phyloP scores from a whole-genome alignment of 768 basidiomycete genomes.

The Serendipita sp. region DNA sequence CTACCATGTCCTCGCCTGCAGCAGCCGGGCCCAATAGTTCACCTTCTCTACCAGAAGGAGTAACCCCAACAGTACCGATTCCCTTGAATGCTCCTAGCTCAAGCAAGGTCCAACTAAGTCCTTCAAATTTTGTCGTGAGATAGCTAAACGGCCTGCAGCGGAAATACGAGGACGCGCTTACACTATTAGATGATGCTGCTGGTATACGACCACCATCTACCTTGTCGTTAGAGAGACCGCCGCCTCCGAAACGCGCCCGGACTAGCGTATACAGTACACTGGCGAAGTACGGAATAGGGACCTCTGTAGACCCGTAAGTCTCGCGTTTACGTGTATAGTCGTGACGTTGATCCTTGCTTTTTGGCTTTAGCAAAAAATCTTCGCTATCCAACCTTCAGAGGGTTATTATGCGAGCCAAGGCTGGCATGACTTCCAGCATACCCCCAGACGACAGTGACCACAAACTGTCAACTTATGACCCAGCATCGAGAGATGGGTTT shows the following conservation, averaged over 20 bases:
- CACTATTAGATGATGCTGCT: background rate
- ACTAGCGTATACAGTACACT: slow-evolving; percentile 62
- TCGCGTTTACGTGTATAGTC: slow-evolving; percentile 60
- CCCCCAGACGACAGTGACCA: background rate
- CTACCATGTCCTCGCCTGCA: background rate
- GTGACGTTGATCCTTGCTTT: slow-evolving; percentile 33
- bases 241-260: slow-evolving; percentile 38
- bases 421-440: slow-evolving; percentile 15
- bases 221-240: slow-evolving; percentile 18
- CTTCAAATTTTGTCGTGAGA: background rate
- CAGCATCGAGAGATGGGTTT: slow-evolving; percentile 61
- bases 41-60: background rate
- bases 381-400: slow-evolving; percentile 29
- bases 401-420: background rate
- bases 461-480: slow-evolving; percentile 32
- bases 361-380: slow-evolving; percentile 33
- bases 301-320: slow-evolving; percentile 19
- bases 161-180: background rate
- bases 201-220: background rate
- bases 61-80: background rate
- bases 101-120: background rate
- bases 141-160: background rate
- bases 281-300: slow-evolving; percentile 56
- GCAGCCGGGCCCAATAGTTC: background rate
- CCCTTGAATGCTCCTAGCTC: background rate